Percentiles rank a stretch among this genome's conserved stretches.
Conservation (phyloP, 306 rosid species). For the Carpinus viminea region DNA sequence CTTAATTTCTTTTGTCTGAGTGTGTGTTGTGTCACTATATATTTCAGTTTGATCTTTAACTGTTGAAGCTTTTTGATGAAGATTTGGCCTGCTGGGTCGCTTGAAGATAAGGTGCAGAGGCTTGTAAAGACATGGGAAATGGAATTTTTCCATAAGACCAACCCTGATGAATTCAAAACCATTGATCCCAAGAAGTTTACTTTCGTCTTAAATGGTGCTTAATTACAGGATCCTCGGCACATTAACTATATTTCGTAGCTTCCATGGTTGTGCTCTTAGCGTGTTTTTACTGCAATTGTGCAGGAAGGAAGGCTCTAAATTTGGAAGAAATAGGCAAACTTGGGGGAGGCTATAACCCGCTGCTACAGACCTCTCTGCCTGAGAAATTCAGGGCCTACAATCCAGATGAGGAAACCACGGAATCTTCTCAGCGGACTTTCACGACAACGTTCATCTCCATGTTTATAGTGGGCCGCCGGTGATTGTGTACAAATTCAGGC, state of each 20-base stretch:
- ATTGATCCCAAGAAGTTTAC: constrained; percentile 47
- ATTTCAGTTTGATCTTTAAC: background rate
- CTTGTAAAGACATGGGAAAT: constrained; percentile 61
- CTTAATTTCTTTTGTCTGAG: background rate
- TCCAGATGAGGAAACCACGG: constrained; percentile 51
- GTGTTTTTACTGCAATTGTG: no score
- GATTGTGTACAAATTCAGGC: constrained; percentile 66
- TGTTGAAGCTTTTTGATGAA: constrained; percentile 7
- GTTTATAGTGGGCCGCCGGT: constrained; percentile 60
- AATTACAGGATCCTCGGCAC: background rate
- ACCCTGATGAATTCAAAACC: constrained; percentile 35
- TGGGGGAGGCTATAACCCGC: constrained; percentile 62
- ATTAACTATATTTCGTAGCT: background rate
- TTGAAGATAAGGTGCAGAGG: constrained; percentile 62
- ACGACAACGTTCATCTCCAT: constrained; percentile 52
- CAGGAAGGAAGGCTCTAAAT: constrained; percentile 47
- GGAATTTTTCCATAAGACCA: constrained; percentile 55
- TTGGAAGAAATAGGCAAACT: constrained; percentile 48
- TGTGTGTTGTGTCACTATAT: background rate
- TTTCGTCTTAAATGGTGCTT: constrained; percentile 56
- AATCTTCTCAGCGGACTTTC: constrained; percentile 45
- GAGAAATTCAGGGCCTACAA: constrained; percentile 46
- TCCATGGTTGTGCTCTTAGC: background rate
- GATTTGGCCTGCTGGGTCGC: constrained; percentile 69
- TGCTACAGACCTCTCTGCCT: constrained; percentile 58